Evolutionary conservation across 345 rosid species (phyloP).

Genomic region (Camelina neglecta): DNA sequence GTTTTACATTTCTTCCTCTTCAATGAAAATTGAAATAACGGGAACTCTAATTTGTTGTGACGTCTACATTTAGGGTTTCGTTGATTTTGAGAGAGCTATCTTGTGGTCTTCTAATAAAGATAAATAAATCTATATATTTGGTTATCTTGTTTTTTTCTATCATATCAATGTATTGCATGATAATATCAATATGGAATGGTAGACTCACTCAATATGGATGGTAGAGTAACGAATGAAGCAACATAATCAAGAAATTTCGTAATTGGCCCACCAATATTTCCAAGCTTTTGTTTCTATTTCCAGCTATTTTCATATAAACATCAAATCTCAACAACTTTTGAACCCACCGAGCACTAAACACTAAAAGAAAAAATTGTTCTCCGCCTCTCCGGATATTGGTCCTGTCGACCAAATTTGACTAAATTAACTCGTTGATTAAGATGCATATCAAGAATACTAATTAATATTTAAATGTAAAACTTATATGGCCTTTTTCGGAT

Average conservation of each 20-base stretch:
- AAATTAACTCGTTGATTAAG: not conserved
- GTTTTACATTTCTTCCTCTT: not conserved
- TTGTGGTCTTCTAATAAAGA: not conserved
- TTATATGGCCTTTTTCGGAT: too few relatives aligned
- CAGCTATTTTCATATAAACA: slow-evolving; percentile 18
- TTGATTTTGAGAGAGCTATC: not conserved
- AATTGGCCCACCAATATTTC: slow-evolving; percentile 12
- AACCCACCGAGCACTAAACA: slow-evolving; percentile 18
- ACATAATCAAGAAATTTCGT: slow-evolving; percentile 13
- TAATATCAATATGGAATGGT: not conserved
- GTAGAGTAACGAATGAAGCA: not conserved
- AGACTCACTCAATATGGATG: too few relatives aligned
- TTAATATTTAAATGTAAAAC: too few relatives aligned
- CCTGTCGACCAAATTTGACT: slow-evolving; percentile 33
- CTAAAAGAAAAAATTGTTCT: not conserved
- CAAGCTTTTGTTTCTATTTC: not conserved
- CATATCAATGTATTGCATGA: not conserved
- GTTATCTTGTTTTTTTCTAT: not conserved
- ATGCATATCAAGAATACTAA: not conserved
- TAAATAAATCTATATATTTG: not conserved
- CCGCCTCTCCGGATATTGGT: not conserved
- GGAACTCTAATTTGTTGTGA: not conserved
- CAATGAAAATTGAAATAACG: not conserved
- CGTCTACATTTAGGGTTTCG: not conserved
- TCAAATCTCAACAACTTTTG: slow-evolving; percentile 24